Conservation (phyloP, 768 basidiomycete species). For the Macrolepiota albuminosa region DNA sequence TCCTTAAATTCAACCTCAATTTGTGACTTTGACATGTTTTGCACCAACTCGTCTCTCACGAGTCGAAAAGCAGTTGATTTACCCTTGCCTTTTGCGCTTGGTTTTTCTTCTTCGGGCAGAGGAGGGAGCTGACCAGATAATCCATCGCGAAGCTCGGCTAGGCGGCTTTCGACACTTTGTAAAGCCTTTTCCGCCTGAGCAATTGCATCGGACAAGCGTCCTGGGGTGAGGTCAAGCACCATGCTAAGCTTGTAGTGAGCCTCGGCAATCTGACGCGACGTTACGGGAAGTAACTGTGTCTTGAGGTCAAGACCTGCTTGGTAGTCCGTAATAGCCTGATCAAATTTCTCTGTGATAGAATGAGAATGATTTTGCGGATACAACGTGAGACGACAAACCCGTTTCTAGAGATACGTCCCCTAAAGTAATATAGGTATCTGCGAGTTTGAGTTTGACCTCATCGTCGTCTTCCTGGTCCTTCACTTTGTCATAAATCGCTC, state of each 20-base stretch:
- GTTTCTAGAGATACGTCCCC: slow-evolving; percentile 98
- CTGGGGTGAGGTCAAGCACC: slow-evolving; percentile 86
- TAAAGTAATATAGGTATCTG: slow-evolving; percentile 85
- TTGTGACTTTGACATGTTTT: slow-evolving; percentile 67
- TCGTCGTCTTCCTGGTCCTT: slow-evolving; percentile 49
- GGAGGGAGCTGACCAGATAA: slow-evolving; percentile 35
- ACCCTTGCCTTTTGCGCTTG: slow-evolving; percentile 65
- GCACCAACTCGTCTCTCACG: slow-evolving; percentile 49
- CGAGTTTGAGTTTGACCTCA: slow-evolving; percentile 71
- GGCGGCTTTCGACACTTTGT: slow-evolving; percentile 68
- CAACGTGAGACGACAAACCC: slow-evolving; percentile 45
- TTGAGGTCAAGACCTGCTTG: slow-evolving; percentile 74
- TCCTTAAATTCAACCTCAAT: slow-evolving; percentile 80
- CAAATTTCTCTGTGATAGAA: slow-evolving; percentile 77
- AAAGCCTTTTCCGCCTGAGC: slow-evolving; percentile 75
- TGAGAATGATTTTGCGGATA: background rate
- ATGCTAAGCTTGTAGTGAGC: slow-evolving; percentile 94
- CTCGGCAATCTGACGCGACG: slow-evolving; percentile 91
- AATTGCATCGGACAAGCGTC: slow-evolving; percentile 78
- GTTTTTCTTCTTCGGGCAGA: slow-evolving; percentile 24
- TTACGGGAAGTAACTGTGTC: slow-evolving; percentile 64
- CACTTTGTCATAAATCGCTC: slow-evolving; percentile 77
- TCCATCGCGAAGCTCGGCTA: slow-evolving; percentile 52
- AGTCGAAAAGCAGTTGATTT: slow-evolving; percentile 49
- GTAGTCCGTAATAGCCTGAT: slow-evolving; percentile 89